Base-by-base conservation (phyloP, 805 yeast genomes). In the Cyberlindnera misumaiensis region DNA sequence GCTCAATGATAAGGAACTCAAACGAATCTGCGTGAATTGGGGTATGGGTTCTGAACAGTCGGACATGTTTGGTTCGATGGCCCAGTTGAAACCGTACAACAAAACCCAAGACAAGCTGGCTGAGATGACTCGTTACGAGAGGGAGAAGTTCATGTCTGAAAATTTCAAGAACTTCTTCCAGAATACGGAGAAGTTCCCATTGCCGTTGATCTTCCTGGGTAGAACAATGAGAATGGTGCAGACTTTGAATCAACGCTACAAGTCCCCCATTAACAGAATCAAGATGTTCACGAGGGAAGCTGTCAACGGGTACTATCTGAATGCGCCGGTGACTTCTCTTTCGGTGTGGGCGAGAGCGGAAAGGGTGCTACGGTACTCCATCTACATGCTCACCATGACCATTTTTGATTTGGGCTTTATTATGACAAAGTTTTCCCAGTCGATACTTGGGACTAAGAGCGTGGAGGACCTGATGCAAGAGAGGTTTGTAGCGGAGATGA, bases 191-290 rank as follows among this genome's bases (percentile, higher is more conserved):
- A 72, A 73, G 56, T 77, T 84, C 52, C 94, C 94, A 3, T 58
- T 77, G 43, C 77, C 76, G 33, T 56, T 83, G 38, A 65, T 80
- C 14, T 83, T 83, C 48, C 60, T 84, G 6, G 75, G 82, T 39
- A 63, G 90, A 50, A 69, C 84, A 10, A 80, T 82, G 82, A 64
- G 89, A 43, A 82, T 83, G 65, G 70, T 84, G 36, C 90, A 83
- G 54, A 78, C 77, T 17, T 58, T 80, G 45, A 83, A 84, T 55
- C 76, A 75, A 46, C 63, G 62, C 27, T 74, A 73, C 53, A 85
- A 81, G 4, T 73, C 86, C 12, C 90, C 89, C 0, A 80, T 82
- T n/a, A 83, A 83, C 55, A 66, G 93, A 41, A 60, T 83, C 47
- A 78, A 77, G 41, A 53, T 80, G 22, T 63, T 83, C 38, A 83